Evolutionary conservation across 2,329 filamentous ascomycete species (phyloP), one percentile per base, ranked within the genome.

Genomic region (Fusarium sp.): DNA sequence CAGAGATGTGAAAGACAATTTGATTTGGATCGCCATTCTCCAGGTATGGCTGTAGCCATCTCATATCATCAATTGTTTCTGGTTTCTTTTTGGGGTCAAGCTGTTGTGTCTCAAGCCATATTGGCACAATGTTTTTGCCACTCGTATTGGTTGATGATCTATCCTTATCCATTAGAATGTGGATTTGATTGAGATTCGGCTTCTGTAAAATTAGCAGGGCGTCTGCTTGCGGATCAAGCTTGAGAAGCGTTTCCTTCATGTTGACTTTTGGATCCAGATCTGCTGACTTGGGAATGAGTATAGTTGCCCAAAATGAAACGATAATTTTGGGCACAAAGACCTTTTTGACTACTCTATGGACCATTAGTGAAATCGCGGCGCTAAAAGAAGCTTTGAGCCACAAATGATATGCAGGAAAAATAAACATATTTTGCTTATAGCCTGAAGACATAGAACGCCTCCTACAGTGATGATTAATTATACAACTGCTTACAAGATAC

Each of bases 351-450:
- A 28, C 7, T 28, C 26, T 6, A 28, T 28, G 7, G 26, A 28
- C 26, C 26, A 28, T 28, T 8, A 2, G 26, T 28, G 26, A 32
- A 32, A 32, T 32, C 5, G 32, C 4, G 11, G 42, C 11, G 12
- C 6, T 8, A 6, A 6, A 9, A 18, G 17, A 26, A 6, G 24
- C 7, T 45, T 4, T 9, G 3, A 26, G 42, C 11, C 24, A 45
- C 0, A 45, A 6, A 45, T 3, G 4, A 8, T 20, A 20, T 20
- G 17, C 3, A 1, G 3, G 3, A 45, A 15, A 45, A 3, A 9
- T 20, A 9, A 8, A 9, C 3, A 26, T 2, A 45, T 3, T 13
- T 45, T 20, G 24, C 2, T 20, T 26, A 18, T 20, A 12, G 1
- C 17, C 8, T 45, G 26, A 28, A 28, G 26, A 28, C 26, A 20